Evolutionary conservation across 73 alveolate genomes (phyloP), one percentile per base, ranked within the genome.

Genomic region (Vitrella brassicaformis): DNA sequence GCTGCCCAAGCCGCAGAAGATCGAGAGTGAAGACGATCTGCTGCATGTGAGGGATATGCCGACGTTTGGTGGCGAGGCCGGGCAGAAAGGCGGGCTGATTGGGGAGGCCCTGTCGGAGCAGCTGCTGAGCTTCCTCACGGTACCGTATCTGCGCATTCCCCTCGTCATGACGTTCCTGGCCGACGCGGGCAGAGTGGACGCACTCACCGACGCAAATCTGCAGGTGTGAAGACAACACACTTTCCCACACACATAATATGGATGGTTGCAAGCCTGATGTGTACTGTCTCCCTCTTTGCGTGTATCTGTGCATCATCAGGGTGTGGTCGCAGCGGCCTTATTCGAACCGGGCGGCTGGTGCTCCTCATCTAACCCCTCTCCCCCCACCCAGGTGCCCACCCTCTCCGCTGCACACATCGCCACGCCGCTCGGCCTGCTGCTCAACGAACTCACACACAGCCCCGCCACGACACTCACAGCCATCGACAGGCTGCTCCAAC

Each of bases 81-180:
- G 56, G 14, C 56, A 39, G 56, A 4, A 14, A 4, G 56, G 14
- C 56, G n/a, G n/a, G n/a, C n/a, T n/a, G n/a, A n/a, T n/a, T n/a
- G n/a, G 69, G 26, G 25, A 64, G 28, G 25, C 26, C 66, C 70
- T n/a, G 29, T 31, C 31, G 32, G 10, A 25, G 27, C 67, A 67
- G 75, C 74, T 75, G 66, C 66, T 75, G 56, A 67, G 75, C 68
- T 31, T 32, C 31, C 75, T 75, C 26, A 75, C 82, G 8, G 71
- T 30, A 39, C 82, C 82, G 46, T 75, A 75, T 71, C 75, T 75
- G 19, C 82, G 82, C n/a, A 47, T 75, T 19, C 82, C 82, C 27
- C 27, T 75, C 69, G 64, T 75, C 0, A 74, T 75, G 0, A 74
- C 66, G 39, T 75, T 75, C 65, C 39, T 75, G 10, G 82, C 82